Percentiles rank a stretch among this genome's conserved stretches.
These are phyloP conservation scores for Immersiporthe knoxdaviesiana DNA, from an alignment of 2,329 filamentous ascomycete species.

Conservation along the genomic window DNA sequence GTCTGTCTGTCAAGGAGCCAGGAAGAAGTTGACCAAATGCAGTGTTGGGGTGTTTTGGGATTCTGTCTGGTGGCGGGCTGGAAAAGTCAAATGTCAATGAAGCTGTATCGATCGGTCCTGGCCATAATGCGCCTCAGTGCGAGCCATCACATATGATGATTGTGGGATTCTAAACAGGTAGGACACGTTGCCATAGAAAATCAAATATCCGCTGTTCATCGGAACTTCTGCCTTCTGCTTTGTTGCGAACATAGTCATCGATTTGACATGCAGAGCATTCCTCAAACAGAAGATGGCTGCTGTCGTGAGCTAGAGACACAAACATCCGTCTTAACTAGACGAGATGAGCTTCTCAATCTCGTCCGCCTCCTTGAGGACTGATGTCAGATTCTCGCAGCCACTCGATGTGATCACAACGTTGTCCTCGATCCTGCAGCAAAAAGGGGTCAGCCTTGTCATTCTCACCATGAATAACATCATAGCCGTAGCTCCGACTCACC, in stretches of 20 bases:
- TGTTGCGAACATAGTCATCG: background rate
- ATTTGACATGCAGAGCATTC: no score
- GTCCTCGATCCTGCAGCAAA: slow-evolving; percentile 55
- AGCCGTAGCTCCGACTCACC: slow-evolving; percentile 46
- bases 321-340: slow-evolving; percentile 26
- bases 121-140: background rate
- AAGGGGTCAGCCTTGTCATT: background rate
- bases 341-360: slow-evolving; percentile 60
- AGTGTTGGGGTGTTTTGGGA: background rate
- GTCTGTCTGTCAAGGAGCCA: background rate
- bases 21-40: background rate
- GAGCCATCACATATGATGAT: background rate
- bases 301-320: background rate
- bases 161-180: background rate
- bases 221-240: background rate
- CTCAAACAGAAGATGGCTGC: background rate
- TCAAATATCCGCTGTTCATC: background rate
- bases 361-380: slow-evolving; percentile 63
- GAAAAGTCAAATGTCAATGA: background rate
- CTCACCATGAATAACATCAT: background rate
- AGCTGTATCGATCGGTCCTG: background rate
- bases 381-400: slow-evolving; percentile 68
- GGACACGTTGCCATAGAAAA: background rate
- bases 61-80: background rate
- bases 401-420: slow-evolving; percentile 66